phyloP scores from a whole-genome alignment of 768 basidiomycete genomes.

The Tylopilus sp. region DNA sequence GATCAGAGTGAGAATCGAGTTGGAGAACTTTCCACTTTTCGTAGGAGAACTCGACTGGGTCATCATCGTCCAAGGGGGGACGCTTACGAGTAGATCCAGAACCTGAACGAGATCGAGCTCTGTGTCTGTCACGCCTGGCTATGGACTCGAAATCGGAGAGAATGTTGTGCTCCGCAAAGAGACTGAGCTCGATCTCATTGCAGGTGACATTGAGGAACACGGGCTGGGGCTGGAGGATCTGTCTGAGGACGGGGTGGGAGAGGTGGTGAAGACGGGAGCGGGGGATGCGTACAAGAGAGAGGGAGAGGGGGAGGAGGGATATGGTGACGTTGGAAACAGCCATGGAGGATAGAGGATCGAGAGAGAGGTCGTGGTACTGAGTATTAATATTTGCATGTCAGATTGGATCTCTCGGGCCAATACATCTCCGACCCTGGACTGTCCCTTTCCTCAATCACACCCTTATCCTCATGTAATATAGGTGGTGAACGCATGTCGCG shows the following conservation, averaged over 20 bases:
- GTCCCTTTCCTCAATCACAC: neutral
- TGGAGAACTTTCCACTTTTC: conserved; percentile 79
- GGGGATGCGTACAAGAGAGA: conserved; percentile 73
- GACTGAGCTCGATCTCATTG: conserved; percentile 75
- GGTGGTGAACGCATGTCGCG: neutral
- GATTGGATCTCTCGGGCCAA: conserved; percentile 6
- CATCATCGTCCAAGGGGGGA: conserved; percentile 34
- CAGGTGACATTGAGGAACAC: conserved; percentile 72
- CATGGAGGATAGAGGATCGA: conserved; percentile 21
- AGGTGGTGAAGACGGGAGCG: conserved; percentile 60
- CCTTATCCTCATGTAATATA: conserved; percentile 8
- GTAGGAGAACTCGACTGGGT: conserved; percentile 60
- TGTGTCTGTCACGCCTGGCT: conserved; percentile 54
- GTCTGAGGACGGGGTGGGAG: conserved; percentile 60
- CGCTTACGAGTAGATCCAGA: conserved; percentile 31
- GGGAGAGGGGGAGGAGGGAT: conserved; percentile 64
- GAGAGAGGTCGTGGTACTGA: neutral
- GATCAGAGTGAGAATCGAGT: conserved; percentile 75
- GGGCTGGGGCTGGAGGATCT: conserved; percentile 63
- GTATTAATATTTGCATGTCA: conserved; percentile 15
- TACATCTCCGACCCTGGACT: neutral
- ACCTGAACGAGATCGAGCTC: conserved; percentile 40
- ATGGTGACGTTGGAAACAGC: conserved; percentile 47
- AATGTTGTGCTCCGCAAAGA: conserved; percentile 61
- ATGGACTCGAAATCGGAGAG: conserved; percentile 60